These are phyloP conservation scores for Leucocoprinus sp. DNA, from an alignment of 768 basidiomycete genomes.

Conservation along the genomic window DNA sequence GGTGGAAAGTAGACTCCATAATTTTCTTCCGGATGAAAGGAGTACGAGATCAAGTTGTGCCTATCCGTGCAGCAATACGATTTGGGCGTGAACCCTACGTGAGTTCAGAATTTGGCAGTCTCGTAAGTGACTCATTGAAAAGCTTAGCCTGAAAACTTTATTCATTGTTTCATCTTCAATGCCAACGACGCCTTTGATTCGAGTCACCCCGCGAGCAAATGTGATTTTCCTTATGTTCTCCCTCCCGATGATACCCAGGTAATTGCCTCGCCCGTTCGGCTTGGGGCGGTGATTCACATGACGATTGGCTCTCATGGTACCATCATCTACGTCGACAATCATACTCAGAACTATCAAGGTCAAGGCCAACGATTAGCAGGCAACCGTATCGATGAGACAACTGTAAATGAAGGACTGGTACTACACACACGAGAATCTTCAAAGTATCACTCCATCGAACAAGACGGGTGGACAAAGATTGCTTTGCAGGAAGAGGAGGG, in stretches of 20 bases:
- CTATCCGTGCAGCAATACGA: constrained; percentile 46
- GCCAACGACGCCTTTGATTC: constrained; percentile 33
- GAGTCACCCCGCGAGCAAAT: constrained; percentile 16
- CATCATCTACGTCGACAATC: constrained; percentile 58
- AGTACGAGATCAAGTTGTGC: background rate
- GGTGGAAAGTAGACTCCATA: constrained; percentile 46
- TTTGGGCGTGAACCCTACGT: constrained; percentile 57
- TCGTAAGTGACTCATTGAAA: background rate
- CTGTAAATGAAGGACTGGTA: constrained; percentile 14
- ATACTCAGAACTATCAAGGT: constrained; percentile 42
- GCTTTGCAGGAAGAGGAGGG: constrained; percentile 42
- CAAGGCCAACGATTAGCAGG: constrained; percentile 57
- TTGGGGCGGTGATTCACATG: constrained; percentile 48
- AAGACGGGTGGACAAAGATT: constrained; percentile 42
- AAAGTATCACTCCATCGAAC: constrained; percentile 26
- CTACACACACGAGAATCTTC: constrained; percentile 10
- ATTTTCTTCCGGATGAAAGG: constrained; percentile 24
- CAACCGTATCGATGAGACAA: constrained; percentile 11
- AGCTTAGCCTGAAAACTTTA: constrained; percentile 48
- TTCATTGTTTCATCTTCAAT: constrained; percentile 52
- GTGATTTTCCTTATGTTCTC: constrained; percentile 40
- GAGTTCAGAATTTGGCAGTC: constrained; percentile 7
- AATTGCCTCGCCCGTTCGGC: constrained; percentile 47
- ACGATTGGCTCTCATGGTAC: constrained; percentile 51
- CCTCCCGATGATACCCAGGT: constrained; percentile 28